Conservation (phyloP, 2,329 filamentous ascomycete genomes). For the Verticillium zaregamsianum region DNA sequence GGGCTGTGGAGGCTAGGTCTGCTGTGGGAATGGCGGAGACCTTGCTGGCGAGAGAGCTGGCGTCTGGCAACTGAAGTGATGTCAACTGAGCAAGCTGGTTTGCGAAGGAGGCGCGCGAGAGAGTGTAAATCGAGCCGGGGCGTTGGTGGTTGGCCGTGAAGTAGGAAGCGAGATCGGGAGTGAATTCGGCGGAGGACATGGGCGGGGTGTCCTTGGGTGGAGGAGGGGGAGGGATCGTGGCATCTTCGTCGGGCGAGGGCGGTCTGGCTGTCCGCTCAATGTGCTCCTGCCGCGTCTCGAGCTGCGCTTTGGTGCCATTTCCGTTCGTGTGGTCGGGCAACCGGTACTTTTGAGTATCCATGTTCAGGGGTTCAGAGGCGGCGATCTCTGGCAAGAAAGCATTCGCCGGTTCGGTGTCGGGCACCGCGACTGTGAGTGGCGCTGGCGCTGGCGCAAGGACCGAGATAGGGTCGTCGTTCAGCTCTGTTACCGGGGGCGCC, state of each 20-base stretch:
- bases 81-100: slow-evolving; percentile 91
- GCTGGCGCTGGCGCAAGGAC: not conserved
- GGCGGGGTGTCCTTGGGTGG: slow-evolving; percentile 48
- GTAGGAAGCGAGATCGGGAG: slow-evolving; percentile 52
- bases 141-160: slow-evolving; percentile 66
- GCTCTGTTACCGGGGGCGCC: not conserved
- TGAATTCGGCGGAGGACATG: slow-evolving; percentile 34
- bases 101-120: slow-evolving; percentile 87
- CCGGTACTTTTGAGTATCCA: slow-evolving; percentile 72
- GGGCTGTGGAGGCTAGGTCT: slow-evolving; percentile 73
- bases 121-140: slow-evolving; percentile 85
- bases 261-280: slow-evolving; percentile 44
- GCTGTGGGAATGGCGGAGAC: slow-evolving; percentile 84
- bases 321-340: slow-evolving; percentile 66
- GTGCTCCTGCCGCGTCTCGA: slow-evolving; percentile 54
- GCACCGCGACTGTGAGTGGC: not conserved
- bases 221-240: slow-evolving; percentile 31
- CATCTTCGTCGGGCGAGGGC: slow-evolving; percentile 28
- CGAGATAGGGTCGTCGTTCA: not conserved
- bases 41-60: slow-evolving; percentile 74
- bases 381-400: slow-evolving; percentile 46
- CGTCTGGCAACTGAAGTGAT: slow-evolving; percentile 82
- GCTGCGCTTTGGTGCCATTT: slow-evolving; percentile 61
- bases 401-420: slow-evolving; percentile 19
- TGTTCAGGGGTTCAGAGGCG: slow-evolving; percentile 46